Conservation (phyloP, 2,329 filamentous ascomycete species). For the Fusarium nygamai region DNA sequence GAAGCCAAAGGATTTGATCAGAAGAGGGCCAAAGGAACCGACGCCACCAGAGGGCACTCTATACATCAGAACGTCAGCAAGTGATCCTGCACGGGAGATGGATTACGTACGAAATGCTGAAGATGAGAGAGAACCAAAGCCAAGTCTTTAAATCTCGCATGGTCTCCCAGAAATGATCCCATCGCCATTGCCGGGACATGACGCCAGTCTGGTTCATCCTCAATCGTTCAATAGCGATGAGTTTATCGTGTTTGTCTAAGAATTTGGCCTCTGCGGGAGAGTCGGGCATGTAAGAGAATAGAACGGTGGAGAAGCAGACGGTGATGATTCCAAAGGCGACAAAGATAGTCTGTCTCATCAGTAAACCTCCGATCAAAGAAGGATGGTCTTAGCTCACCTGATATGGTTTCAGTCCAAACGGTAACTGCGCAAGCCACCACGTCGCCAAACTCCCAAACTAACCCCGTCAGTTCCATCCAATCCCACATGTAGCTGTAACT, state of each 20-base stretch:
- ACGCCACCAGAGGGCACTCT: constrained; percentile 65
- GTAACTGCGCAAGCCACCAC: constrained; percentile 31
- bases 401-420: constrained; percentile 24
- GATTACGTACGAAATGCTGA: constrained; percentile 60
- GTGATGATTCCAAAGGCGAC: constrained; percentile 52
- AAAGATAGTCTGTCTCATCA: constrained; percentile 39
- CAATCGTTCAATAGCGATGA: constrained; percentile 66
- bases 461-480: accelerated
- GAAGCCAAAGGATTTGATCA: constrained; percentile 68
- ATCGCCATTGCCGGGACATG: constrained; percentile 51
- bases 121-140: constrained; percentile 56
- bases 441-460: constrained; percentile 34
- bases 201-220: constrained; percentile 61
- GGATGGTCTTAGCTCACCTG: background rate
- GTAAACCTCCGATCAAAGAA: accelerated
- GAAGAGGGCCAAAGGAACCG: constrained; percentile 66
- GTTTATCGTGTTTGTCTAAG: constrained; percentile 63
- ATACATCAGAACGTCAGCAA: background rate
- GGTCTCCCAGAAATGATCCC: constrained; percentile 54
- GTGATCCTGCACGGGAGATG: accelerated
- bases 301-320: constrained; percentile 56
- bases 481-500: accelerated
- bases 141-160: constrained; percentile 55
- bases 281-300: constrained; percentile 70
- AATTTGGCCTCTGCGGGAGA: constrained; percentile 70